Evolutionary conservation across 2,329 filamentous ascomycete genomes (phyloP).

Genomic region (Diaporthe caulivora): DNA sequence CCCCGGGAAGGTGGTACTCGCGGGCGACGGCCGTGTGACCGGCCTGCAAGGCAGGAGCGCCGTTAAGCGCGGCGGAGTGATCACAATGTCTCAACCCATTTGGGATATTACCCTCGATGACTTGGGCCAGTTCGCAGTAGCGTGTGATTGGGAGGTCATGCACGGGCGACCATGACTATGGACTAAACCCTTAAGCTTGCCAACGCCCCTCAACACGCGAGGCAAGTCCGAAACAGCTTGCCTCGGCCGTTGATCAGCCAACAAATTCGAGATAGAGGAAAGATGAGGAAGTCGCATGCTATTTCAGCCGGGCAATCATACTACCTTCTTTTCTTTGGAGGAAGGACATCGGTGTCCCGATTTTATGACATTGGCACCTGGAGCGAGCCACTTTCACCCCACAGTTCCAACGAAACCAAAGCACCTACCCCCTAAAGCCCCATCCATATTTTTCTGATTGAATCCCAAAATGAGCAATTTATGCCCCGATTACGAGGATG

Average conservation of each 20-base stretch:
- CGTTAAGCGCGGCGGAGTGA: constrained; percentile 45
- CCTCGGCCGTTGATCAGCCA: too few species aligned
- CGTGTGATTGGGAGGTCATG: constrained; percentile 52
- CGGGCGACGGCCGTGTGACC: constrained; percentile 45
- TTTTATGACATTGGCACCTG: neutral
- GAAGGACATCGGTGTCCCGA: too few species aligned
- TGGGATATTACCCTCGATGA: constrained; percentile 52
- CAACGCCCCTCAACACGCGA: neutral
- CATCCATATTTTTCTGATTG: neutral
- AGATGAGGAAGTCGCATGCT: neutral
- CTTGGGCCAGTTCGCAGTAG: constrained; percentile 51
- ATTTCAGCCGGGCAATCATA: neutral
- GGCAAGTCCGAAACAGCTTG: neutral
- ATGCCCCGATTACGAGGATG: neutral
- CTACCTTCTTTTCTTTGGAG: neutral
- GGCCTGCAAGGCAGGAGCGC: constrained; percentile 46
- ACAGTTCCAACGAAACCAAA: neutral
- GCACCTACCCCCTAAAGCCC: neutral
- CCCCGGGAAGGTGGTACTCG: constrained; percentile 40
- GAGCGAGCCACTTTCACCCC: neutral
- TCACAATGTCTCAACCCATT: constrained; percentile 51
- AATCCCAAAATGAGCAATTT: neutral
- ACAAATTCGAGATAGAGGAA: neutral
- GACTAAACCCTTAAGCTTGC: neutral
- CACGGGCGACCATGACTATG: constrained; percentile 1